Percentiles rank a stretch among this genome's conserved stretches.
phyloP scores from a whole-genome alignment of 257 asterid genomes.

The Orobanche coerulescens region DNA sequence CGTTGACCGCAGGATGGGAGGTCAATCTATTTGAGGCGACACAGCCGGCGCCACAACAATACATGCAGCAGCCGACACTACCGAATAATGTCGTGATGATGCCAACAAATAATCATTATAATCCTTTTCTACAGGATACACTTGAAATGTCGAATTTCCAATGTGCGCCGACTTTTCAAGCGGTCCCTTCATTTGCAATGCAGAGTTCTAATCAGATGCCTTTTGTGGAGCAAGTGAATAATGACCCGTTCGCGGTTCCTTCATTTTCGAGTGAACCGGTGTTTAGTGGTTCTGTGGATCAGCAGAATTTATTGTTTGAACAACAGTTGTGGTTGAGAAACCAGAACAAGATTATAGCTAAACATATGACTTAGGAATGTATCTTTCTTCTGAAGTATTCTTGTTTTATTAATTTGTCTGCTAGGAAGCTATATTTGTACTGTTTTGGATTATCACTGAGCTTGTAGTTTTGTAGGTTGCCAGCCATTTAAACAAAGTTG shows the following conservation, averaged over 20 bases:
- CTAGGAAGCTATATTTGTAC: too few species aligned
- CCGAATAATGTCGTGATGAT: background rate
- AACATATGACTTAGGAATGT: constrained; percentile 38
- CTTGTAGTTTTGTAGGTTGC: too few species aligned
- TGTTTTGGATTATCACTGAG: background rate
- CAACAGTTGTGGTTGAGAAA: constrained; percentile 60
- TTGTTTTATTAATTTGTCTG: background rate
- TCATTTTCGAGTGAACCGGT: constrained; percentile 23
- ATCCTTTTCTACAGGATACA: constrained; percentile 56
- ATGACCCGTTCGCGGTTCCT: constrained; percentile 42
- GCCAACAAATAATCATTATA: constrained; percentile 32
- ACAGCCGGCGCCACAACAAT: background rate
- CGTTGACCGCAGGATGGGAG: constrained; percentile 34
- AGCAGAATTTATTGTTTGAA: constrained; percentile 34
- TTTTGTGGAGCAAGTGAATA: constrained; percentile 17
- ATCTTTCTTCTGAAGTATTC: too few species aligned
- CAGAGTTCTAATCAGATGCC: constrained; percentile 17
- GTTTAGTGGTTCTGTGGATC: constrained; percentile 30
- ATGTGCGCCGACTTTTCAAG: constrained; percentile 35
- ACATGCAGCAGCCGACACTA: background rate
- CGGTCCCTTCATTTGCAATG: constrained; percentile 30
- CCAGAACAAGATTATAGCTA: constrained; percentile 66
- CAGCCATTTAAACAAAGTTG: too few species aligned
- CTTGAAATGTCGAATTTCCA: constrained; percentile 12
- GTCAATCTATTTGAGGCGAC: constrained; percentile 27